phyloP scores from a whole-genome alignment of 306 rosid species.

The Rosa lucieae region DNA sequence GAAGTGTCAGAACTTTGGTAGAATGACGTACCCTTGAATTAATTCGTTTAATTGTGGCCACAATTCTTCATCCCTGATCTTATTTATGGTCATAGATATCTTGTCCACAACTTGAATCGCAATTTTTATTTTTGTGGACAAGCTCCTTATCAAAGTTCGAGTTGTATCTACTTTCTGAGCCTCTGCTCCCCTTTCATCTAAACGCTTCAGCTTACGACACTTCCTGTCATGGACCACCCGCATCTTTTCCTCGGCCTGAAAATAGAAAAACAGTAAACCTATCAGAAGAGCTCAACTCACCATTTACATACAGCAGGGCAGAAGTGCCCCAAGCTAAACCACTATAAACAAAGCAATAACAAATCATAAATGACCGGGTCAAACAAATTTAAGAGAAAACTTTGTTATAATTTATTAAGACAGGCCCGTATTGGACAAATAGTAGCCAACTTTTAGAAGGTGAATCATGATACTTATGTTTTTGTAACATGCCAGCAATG shows the following conservation, averaged over 20 bases:
- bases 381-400: neutral
- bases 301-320: neutral
- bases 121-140: constrained; percentile 87
- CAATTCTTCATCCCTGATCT: constrained; percentile 88
- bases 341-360: constrained; percentile 7
- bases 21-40: constrained; percentile 75
- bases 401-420: neutral
- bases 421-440: neutral
- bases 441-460: neutral
- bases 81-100: constrained; percentile 83
- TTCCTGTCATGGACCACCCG: constrained; percentile 78
- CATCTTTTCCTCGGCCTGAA: constrained; percentile 97
- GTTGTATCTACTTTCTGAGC: constrained; percentile 69
- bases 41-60: constrained; percentile 89
- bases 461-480: neutral
- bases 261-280: constrained; percentile 20
- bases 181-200: constrained; percentile 89
- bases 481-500: neutral
- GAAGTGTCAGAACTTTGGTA: neutral
- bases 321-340: neutral
- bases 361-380: neutral
- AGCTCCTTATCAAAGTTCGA: constrained; percentile 54
- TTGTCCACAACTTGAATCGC: constrained; percentile 94
- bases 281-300: neutral
- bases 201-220: constrained; percentile 66